phyloP scores from a whole-genome alignment of 768 basidiomycete genomes.

The Galerina sulciceps region DNA sequence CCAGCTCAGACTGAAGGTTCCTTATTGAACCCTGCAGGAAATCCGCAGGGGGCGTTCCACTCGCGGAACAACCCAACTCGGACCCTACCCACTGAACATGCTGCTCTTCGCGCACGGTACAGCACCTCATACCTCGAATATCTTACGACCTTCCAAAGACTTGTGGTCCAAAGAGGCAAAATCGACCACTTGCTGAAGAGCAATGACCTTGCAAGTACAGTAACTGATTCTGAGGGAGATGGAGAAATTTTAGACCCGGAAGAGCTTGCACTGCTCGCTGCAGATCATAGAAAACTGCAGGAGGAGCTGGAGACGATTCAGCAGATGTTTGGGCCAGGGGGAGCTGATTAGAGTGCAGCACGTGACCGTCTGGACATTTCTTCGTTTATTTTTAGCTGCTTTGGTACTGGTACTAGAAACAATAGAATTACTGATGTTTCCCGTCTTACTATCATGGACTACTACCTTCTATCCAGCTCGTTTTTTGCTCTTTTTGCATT shows the following conservation, averaged over 20 bases:
- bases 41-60: constrained; percentile 2
- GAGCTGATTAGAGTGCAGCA: background rate
- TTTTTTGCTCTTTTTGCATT: constrained; percentile 12
- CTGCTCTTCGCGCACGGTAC: constrained; percentile 57
- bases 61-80: constrained; percentile 28
- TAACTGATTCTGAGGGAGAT: constrained; percentile 59
- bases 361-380: background rate
- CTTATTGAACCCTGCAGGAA: constrained; percentile 20
- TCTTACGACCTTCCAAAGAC: constrained; percentile 45
- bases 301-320: constrained; percentile 60
- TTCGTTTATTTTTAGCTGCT: background rate
- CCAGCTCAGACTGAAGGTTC: constrained; percentile 3
- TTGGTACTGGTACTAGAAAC: background rate
- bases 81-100: constrained; percentile 51
- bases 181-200: constrained; percentile 55
- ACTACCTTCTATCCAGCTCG: constrained; percentile 7
- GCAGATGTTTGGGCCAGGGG: constrained; percentile 14
- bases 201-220: constrained; percentile 35
- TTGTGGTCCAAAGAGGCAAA: constrained; percentile 54
- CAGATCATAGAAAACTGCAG: constrained; percentile 48
- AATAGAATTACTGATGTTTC: constrained; percentile 2
- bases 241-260: constrained; percentile 57
- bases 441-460: constrained; percentile 17
- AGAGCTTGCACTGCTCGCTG: constrained; percentile 48
- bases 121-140: constrained; percentile 56